Evolutionary conservation across 2,329 filamentous ascomycete genomes (phyloP), one percentile per base, ranked within the genome.

Genomic region (Aspergillus spinulosporus): DNA sequence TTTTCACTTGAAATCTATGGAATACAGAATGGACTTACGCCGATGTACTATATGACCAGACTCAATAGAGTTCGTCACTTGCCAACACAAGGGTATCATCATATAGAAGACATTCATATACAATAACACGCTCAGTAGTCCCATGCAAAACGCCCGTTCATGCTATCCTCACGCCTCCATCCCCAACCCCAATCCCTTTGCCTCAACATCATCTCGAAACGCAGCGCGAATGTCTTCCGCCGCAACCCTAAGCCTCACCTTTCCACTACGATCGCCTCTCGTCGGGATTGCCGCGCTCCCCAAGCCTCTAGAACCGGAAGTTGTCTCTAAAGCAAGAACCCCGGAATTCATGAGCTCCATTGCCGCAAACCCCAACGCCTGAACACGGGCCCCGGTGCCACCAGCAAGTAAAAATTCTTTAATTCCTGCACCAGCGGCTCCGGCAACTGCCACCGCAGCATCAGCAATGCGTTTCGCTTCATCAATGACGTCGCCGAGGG

Each of bases 211-310:
- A 62, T 96, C 92, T 58, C 88, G 86, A 64, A 97, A 86, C 31
- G 93, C 94, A 70, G 91, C 83, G 69, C 88, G 88, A 29, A 99
- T 85, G 74, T 99, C 93, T 67, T 97, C 93, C 58, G 96, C 90
- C 9, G 90, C 89, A 63, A 97, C 87, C 21, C 90, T 86, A 56
- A 99, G 79, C 55, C 93, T 82, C 40, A 99, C 84, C 72, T 95
- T 92, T 55, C 91, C 93, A 21, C 90, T 91, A 43, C 94, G 82
- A 70, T 97, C 93, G 0, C 92, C 88, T 62, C 86, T 86, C 58
- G 79, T 75, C 14, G 87, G 84, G 32, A 71, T 68, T 3, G 84
- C 84, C 39, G 69, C 66, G 40, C 64, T 71, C 47, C 67, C 70
- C 8, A 71, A 52, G 3, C 66, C 53, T 5, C 66, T 66, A 5